phyloP scores from a whole-genome alignment of 1,284 basidiomycete species.

The Sanguinoderma infundibulare region DNA sequence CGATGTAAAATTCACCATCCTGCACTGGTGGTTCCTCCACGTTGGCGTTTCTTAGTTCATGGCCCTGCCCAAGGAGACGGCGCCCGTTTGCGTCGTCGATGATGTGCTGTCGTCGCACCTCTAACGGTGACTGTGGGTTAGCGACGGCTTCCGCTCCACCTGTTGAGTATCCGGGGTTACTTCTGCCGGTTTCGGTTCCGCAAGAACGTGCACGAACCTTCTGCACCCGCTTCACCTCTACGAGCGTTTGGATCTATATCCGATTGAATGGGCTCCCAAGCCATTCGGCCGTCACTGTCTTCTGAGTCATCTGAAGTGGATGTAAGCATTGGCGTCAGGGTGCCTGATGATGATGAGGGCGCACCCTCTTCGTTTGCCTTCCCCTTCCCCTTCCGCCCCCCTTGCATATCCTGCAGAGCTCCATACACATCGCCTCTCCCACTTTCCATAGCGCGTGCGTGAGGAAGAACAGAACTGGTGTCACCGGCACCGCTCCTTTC shows the following conservation, averaged over 20 bases:
- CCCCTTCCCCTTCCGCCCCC: constrained; percentile 10
- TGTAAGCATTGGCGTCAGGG: not conserved
- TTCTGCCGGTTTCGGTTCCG: constrained; percentile 10
- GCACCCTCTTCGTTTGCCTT: not conserved
- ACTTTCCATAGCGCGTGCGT: not conserved
- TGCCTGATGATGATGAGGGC: not conserved
- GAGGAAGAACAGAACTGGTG: constrained; percentile 2
- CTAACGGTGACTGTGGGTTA: not conserved
- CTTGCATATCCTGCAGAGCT: constrained; percentile 13
- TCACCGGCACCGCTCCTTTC: constrained; percentile 9
- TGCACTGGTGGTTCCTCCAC: constrained; percentile 8
- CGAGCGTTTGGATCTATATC: not conserved
- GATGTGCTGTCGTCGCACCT: not conserved
- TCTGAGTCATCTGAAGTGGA: not conserved
- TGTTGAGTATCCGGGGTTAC: constrained; percentile 14
- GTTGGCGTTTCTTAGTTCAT: not conserved
- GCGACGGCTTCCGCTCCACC: constrained; percentile 19
- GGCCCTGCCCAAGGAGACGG: not conserved
- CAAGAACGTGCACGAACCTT: constrained; percentile 6
- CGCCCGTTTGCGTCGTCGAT: not conserved
- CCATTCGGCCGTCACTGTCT: constrained; percentile 1
- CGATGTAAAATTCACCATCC: constrained; percentile 34
- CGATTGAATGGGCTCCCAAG: constrained; percentile 2
- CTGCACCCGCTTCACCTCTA: not conserved
- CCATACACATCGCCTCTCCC: constrained; percentile 10